Base-by-base conservation (phyloP, 1,139 yeast species). In the Blastobotrys petasosporus region DNA sequence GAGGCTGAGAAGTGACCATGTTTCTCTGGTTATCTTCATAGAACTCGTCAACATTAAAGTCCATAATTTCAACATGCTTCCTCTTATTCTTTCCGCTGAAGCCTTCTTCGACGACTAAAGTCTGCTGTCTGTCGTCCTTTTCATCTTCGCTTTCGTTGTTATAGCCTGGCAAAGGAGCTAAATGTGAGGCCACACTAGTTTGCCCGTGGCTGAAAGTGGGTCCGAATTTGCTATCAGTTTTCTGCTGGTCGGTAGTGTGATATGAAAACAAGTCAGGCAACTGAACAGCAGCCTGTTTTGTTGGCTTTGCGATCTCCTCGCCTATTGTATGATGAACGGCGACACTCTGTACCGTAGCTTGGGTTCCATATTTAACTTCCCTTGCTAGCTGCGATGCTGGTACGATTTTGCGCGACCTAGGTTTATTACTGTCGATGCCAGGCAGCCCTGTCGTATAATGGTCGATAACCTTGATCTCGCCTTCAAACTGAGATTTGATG, bases 1-100 rank as follows among this genome's bases (percentile, higher is more conserved):
- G 31, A 20, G 23, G 7, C 12, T 4, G 40, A 37, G 33, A 4
- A 3, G n/a, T 20, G 42, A 13, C 25, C 35, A 4, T 17, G 36
- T 10, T 32, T 31, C 4, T 54, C 49, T 54, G 51, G 32, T 62
- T 61, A 23, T 52, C 47, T 28, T 52, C 40, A 37, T 62, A 62
- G 42, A 58, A 62, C 10, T 58, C 57, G 42, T 58, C 63, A 9
- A 62, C 57, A 15, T 54, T 54, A 49, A 63, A 63, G 17, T 61
- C 64, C 8, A 59, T 55, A 13, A 60, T 46, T n/a, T 52, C 47
- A 16, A 42, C 37, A 2, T 33, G 30, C 32, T 44, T 42, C 29
- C 43, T 30, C 13, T 46, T 44, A 13, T 33, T 34, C 16, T 39
- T 25, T n/a, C 47, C 28, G 25, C 33, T n/a, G 25, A 37, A 11